Conservation (phyloP, 345 rosid genomes). For the Mercurialis annua region DNA sequence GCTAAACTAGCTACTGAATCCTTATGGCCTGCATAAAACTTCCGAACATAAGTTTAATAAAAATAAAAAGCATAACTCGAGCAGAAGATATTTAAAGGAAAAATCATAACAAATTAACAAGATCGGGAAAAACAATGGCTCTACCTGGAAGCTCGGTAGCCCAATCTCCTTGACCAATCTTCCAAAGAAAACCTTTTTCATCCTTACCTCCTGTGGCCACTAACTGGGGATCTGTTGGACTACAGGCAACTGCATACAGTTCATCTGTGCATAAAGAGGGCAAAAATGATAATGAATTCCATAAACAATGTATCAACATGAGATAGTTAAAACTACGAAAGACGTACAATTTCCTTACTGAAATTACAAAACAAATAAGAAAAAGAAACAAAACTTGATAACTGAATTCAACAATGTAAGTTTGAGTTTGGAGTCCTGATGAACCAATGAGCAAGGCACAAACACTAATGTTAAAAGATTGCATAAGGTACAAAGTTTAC, state of each 20-base stretch:
- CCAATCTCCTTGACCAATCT: slow-evolving; percentile 88
- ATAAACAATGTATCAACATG: not conserved
- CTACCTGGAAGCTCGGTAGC: slow-evolving; percentile 66
- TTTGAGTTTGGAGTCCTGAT: not conserved
- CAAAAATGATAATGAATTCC: slow-evolving; percentile 1
- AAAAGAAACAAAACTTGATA: not conserved
- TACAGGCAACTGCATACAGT: slow-evolving; percentile 69
- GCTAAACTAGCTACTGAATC: slow-evolving; percentile 76
- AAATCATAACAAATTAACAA: slow-evolving; percentile 1
- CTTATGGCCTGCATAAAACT: slow-evolving; percentile 57
- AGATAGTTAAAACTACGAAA: not conserved
- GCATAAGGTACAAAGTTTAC: slow-evolving; percentile 26
- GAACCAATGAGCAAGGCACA: not conserved
- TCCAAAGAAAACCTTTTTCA: slow-evolving; percentile 80
- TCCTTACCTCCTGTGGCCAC: slow-evolving; percentile 97
- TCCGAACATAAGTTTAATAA: not conserved
- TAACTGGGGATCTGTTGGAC: slow-evolving; percentile 65
- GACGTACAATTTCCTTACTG: not conserved
- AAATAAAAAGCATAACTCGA: not conserved
- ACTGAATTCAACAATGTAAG: not conserved
- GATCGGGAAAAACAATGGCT: not conserved
- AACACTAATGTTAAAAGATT: no score
- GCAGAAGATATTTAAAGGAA: not conserved
- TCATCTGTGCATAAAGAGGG: slow-evolving; percentile 48
- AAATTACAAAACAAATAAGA: not conserved